Base-by-base conservation (phyloP, 495 filamentous ascomycete genomes). In the Aspergillus mulundensis region DNA sequence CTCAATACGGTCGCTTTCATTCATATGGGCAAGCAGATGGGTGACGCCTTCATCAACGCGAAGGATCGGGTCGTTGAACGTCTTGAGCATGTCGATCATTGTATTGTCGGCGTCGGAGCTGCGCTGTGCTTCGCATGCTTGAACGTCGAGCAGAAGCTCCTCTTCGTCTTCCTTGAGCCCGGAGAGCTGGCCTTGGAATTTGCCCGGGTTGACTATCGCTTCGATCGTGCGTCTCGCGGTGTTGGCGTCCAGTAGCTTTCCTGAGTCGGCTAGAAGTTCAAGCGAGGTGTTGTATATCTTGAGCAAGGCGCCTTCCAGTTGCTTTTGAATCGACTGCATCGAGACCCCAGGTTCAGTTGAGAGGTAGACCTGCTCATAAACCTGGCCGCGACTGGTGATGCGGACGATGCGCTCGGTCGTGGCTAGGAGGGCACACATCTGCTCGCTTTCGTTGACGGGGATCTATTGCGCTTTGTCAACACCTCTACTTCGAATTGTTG, bases 391-490 rank as follows among this genome's bases (percentile, higher is more conserved):
- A 51, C 60, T 59, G 20, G 40, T 59, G 30, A 59, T 49, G 30
- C 60, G 47, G 24, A 63, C 57, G 14, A 63, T 46, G 14, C 43
- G 49, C 25, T 63, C 60, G n/a, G 60, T 57, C 6, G 60, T 63
- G 0, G 40, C 53, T 11, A 63, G 60, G 30, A 63, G 19, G 10
- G 60, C 60, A 18, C 23, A 53, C 60, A 63, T 63, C 21, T 63
- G 60, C 25, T 63, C 60, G 20, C 53, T 42, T 25, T 59, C 60
- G 28, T 40, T 57, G 3, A 64, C 54, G 14, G 54, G 54, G n/a
- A 64, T 61, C 59, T 57, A 50, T 41, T 18, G 30, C 5, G 3
- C 25, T 28, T 4, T 28, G 25, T 28, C 8, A n/a, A n/a, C n/a
- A n/a, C n/a, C n/a, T n/a, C n/a, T n/a, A n/a, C n/a, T n/a, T n/a